A percentile compares a stretch with the other conserved stretches of the same genome.
Evolutionary conservation across 2,329 filamentous ascomycete species (phyloP).

Genomic region (Fusarium sp.): DNA sequence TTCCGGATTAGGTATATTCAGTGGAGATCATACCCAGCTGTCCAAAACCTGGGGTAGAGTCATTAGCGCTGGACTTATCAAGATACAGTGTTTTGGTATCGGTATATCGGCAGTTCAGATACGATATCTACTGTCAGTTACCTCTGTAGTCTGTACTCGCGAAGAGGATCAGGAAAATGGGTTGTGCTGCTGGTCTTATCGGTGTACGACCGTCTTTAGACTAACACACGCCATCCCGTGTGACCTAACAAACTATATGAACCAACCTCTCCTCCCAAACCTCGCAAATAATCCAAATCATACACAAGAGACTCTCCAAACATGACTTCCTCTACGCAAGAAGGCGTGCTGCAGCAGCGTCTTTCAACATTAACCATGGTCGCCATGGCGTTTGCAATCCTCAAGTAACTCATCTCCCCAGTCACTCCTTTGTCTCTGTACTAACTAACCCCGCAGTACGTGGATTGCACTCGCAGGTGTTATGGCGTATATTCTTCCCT

Average conservation of each 20-base stretch:
- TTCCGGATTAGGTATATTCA: not conserved
- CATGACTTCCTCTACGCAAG: not conserved
- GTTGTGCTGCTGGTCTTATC: not conserved
- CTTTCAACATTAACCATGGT: slow-evolving; percentile 56
- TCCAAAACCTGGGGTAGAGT: slow-evolving; percentile 18
- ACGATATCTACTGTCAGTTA: not conserved
- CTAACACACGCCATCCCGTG: not conserved
- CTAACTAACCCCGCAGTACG: slow-evolving; percentile 26
- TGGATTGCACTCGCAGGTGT: slow-evolving; percentile 54
- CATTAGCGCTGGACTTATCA: slow-evolving; percentile 15
- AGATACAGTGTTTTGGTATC: not conserved
- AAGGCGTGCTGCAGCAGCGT: slow-evolving; percentile 17
- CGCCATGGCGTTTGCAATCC: slow-evolving; percentile 56
- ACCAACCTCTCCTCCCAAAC: not conserved
- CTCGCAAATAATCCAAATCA: not conserved
- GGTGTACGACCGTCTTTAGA: not conserved
- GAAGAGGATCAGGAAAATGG: not conserved
- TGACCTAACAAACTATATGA: slow-evolving; percentile 17
- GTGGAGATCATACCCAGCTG: not conserved
- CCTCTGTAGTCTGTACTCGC: not conserved
- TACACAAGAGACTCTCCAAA: not conserved
- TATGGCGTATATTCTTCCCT: slow-evolving; percentile 55
- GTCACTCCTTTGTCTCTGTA: not conserved
- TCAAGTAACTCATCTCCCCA: slow-evolving; percentile 47
- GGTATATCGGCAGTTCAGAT: slow-evolving; percentile 9